Base-by-base conservation (phyloP, 2,329 filamentous ascomycete species). In the Neopestalotiopsis sp. region DNA sequence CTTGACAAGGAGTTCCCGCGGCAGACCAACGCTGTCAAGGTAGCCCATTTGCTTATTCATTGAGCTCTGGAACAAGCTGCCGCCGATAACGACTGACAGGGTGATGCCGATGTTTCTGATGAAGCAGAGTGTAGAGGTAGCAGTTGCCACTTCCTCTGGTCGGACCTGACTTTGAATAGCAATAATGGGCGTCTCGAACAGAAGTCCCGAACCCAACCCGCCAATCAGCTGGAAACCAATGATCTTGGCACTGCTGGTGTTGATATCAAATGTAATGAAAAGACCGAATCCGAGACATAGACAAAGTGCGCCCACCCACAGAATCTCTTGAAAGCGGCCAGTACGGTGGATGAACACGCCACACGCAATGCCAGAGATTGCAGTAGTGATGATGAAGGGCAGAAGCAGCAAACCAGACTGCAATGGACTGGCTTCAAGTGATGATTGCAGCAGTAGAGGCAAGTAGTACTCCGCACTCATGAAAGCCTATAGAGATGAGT, bases 381-480 rank as follows among this genome's bases (percentile, higher is more conserved):
- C 64, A 58, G 45, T 57, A 4, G 49, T 66, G 30, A 66, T 20
- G 14, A 66, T 66, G 13, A 66, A 57, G 4, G 64, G 49, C 4
- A 66, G 30, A 13, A 66, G 30, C 1, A 66, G 64, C 9, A 66
- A 30, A 24, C 64, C 64, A 30, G 45, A 57, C 1, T 66, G 45
- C 0, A 66, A 49, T 1, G 64, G 64, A 30, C 28, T 40, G 24
- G 64, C 45, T 58, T 59, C 45, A 24, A 57, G 20, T 34, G 34
- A 45, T 13, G 45, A 57, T 28, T 66, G 64, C 20, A 66, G 20
- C 20, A 40, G 32, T 9, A 66, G 40, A 12, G 64, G 64, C 20
- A 66, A 28, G 49, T 66, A 66, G 34, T 66, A 66, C n/a, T 66
- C 64, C 7, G 45, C 64, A 24, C 64, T 42, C 28, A 66, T 57